These are phyloP conservation scores for Penicillium nucicola DNA, from an alignment of 495 filamentous ascomycete genomes.

Conservation along the genomic window DNA sequence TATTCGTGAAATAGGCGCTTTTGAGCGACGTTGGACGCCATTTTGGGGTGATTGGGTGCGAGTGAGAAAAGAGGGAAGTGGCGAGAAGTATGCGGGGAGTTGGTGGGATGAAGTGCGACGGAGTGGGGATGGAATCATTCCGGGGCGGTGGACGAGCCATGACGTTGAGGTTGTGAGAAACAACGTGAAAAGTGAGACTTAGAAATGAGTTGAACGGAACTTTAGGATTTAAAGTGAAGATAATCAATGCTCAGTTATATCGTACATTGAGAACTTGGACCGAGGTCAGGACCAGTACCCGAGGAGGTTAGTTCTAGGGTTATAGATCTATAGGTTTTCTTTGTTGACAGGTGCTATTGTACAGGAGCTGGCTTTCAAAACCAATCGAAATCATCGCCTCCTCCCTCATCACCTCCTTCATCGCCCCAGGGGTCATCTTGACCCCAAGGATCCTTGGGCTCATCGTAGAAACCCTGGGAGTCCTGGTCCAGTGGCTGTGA, in stretches of 20 bases:
- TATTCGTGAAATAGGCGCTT: conserved; percentile 98
- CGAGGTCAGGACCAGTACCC: no score
- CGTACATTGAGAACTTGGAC: no score
- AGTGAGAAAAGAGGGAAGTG: conserved; percentile 1
- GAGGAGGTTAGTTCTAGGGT: no score
- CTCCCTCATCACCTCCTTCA: conserved; percentile 25
- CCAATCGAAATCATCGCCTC: conserved; percentile 37
- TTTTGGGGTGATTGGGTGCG: conserved; percentile 7
- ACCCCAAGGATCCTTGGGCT: conserved; percentile 35
- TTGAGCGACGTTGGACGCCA: conserved; percentile 59
- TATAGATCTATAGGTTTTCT: no score
- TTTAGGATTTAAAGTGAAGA: no score
- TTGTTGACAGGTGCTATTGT: conserved; percentile 7
- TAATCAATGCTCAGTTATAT: no score
- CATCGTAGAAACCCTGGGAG: conserved; percentile 20
- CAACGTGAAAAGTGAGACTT: no score
- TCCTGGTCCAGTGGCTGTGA: conserved; percentile 14
- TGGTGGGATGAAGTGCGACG: neutral
- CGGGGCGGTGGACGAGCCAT: neutral
- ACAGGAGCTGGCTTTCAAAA: conserved; percentile 20
- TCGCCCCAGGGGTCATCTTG: conserved; percentile 39
- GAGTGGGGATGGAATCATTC: conserved; percentile 10
- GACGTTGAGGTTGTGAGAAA: no score
- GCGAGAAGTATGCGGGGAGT: neutral
- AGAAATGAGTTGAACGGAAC: no score